Conservation (phyloP, 2,329 filamentous ascomycete species). For the Trichoderma semiorbis region DNA sequence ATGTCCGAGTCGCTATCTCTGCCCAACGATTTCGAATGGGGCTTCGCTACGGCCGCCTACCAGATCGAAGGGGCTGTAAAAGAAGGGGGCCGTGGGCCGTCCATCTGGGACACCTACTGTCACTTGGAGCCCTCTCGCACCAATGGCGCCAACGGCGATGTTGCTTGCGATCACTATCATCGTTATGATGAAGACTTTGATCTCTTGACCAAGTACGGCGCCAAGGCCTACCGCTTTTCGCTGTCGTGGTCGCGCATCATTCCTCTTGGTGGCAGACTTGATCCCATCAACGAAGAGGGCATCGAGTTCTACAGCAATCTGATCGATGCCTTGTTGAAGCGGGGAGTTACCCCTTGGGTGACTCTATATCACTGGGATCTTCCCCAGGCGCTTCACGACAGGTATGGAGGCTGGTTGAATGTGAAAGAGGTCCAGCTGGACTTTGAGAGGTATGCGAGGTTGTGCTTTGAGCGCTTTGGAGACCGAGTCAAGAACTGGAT, state of each 20-base stretch:
- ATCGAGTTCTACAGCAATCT: conserved; percentile 58
- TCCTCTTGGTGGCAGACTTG: conserved; percentile 59
- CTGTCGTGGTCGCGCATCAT: conserved; percentile 65
- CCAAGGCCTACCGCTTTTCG: conserved; percentile 61
- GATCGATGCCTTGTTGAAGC: conserved; percentile 54
- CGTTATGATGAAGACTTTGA: conserved; percentile 52
- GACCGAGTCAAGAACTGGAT: conserved; percentile 39
- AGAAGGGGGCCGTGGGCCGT: conserved; percentile 39
- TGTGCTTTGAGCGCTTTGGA: conserved; percentile 41
- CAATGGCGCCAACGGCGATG: conserved; percentile 43
- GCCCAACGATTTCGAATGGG: conserved; percentile 38
- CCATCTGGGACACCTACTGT: conserved; percentile 43
- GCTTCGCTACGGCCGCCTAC: conserved; percentile 42
- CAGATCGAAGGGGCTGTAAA: conserved; percentile 45
- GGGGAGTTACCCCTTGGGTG: conserved; percentile 58
- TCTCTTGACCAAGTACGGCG: conserved; percentile 55
- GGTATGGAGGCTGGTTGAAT: conserved; percentile 36
- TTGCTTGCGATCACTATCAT: conserved; percentile 45
- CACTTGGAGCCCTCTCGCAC: conserved; percentile 40
- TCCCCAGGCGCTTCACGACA: conserved; percentile 34
- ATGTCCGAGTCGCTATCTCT: conserved; percentile 24
- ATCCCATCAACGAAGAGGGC: conserved; percentile 60
- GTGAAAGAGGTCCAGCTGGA: conserved; percentile 32
- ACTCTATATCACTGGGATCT: conserved; percentile 65
- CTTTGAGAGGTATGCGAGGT: conserved; percentile 35